Evolutionary conservation across 176 grass and related monocot genomes (phyloP).

Genomic region (Saccharum spontaneum): DNA sequence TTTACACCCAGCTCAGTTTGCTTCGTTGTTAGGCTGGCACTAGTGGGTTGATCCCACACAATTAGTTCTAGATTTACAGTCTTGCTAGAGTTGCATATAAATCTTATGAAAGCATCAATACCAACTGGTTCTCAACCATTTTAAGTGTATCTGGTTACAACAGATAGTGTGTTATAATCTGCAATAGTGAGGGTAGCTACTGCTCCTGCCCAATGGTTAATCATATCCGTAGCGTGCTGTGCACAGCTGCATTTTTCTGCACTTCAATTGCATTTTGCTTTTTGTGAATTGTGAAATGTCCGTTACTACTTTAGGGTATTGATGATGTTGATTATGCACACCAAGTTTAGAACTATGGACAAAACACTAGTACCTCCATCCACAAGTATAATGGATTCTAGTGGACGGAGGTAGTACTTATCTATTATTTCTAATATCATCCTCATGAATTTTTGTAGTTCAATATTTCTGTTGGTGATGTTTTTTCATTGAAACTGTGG

Average conservation of each 20-base stretch:
- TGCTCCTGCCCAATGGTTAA: neutral
- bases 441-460: too few relatives aligned
- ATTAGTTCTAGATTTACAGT: neutral
- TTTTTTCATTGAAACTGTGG: neutral
- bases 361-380: neutral
- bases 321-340: neutral
- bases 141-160: neutral
- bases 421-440: too few relatives aligned
- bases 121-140: neutral
- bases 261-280: neutral
- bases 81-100: neutral
- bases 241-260: neutral
- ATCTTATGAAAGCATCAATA: neutral
- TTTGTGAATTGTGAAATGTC: neutral
- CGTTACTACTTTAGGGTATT: neutral
- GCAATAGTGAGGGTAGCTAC: neutral
- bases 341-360: neutral
- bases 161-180: neutral
- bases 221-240: neutral
- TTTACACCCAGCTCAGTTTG: neutral
- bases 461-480: too few relatives aligned
- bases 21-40: neutral
- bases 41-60: neutral
- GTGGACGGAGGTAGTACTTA: too few relatives aligned
- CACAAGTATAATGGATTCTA: too few relatives aligned